These are phyloP conservation scores for Ogataea haglerorum DNA, from an alignment of 805 yeast species.

Conservation along the genomic window DNA sequence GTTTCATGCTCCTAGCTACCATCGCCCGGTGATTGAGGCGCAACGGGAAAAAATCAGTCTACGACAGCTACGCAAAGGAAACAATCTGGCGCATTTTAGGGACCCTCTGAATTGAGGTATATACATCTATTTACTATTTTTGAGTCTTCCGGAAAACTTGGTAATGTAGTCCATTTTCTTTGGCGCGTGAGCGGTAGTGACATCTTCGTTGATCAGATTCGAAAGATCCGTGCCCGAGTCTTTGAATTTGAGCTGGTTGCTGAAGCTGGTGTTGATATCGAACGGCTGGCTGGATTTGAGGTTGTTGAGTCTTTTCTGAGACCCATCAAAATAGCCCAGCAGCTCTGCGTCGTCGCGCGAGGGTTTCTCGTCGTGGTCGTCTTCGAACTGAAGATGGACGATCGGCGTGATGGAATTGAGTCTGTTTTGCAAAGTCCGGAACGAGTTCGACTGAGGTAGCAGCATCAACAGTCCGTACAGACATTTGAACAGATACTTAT, in stretches of 20 bases:
- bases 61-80: slow-evolving; percentile 28
- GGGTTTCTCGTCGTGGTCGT: slow-evolving; percentile 26
- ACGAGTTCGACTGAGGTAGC: slow-evolving; percentile 90
- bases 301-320: slow-evolving; percentile 39
- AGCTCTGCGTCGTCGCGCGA: slow-evolving; percentile 29
- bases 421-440: slow-evolving; percentile 74
- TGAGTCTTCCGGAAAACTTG: slow-evolving; percentile 24
- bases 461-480: slow-evolving; percentile 91
- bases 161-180: slow-evolving; percentile 23
- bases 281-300: slow-evolving; percentile 11
- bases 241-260: slow-evolving; percentile 13
- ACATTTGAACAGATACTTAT: slow-evolving; percentile 80
- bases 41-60: slow-evolving; percentile 1
- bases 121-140: slow-evolving; percentile 12
- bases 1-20: not conserved
- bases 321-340: slow-evolving; percentile 44
- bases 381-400: slow-evolving; percentile 25
- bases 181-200: slow-evolving; percentile 14
- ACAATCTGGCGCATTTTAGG: slow-evolving; percentile 74
- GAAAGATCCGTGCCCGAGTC: slow-evolving; percentile 14
- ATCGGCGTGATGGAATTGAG: slow-evolving; percentile 55
- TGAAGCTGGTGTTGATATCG: slow-evolving; percentile 11
- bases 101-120: slow-evolving; percentile 35
- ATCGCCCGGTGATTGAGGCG: slow-evolving; percentile 1
- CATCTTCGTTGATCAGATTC: slow-evolving; percentile 15